Base-by-base conservation (phyloP, 495 filamentous ascomycete genomes). In the Penicillium odoratum region DNA sequence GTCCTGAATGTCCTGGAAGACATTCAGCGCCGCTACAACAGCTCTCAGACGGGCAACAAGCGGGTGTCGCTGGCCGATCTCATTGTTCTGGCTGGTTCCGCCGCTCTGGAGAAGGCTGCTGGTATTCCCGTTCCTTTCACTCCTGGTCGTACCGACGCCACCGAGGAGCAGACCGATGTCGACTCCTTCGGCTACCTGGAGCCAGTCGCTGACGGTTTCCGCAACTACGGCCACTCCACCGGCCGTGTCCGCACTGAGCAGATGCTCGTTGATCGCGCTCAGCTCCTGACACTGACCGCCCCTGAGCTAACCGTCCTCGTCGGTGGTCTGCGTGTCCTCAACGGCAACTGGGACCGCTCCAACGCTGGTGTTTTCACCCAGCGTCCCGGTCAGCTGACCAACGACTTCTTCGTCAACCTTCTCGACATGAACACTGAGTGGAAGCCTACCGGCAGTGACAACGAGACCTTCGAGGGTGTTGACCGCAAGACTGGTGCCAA, bases 331-430 rank as follows among this genome's bases (percentile, higher is more conserved):
- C 86, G 87, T 57, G 78, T 74, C 7, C 78, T 90, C 47, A 81
- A 83, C 63, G 72, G 79, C 67, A 90, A 89, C 78, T 87, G 78
- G 64, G 83, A 89, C 60, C 83, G 85, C 52, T 87, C 84, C 13
- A 55, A 68, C 33, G 64, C 79, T 55, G 87, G 87, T 45, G 81
- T 89, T 15, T 75, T 90, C 64, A 90, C 87, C 55, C 70, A 75
- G 57, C 74, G 71, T 16, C 84, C 86, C 0, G 87, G 87, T 51
- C 70, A 81, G 66, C 80, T 90, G 57, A 87, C 83, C 69, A 88
- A 87, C 67, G 87, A 90, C 74, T 90, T 86, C 79, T 90, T 90
- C 66, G 80, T 86, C 67, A 89, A 89, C 76, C 78, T 90, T 28
- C 76, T 90, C 10, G 87, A 90, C 66, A 80, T 79, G 68, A 72